These are phyloP conservation scores for Ceratocystis cacaofunesta DNA, from an alignment of 2,329 filamentous ascomycete species.

Conservation along the genomic window DNA sequence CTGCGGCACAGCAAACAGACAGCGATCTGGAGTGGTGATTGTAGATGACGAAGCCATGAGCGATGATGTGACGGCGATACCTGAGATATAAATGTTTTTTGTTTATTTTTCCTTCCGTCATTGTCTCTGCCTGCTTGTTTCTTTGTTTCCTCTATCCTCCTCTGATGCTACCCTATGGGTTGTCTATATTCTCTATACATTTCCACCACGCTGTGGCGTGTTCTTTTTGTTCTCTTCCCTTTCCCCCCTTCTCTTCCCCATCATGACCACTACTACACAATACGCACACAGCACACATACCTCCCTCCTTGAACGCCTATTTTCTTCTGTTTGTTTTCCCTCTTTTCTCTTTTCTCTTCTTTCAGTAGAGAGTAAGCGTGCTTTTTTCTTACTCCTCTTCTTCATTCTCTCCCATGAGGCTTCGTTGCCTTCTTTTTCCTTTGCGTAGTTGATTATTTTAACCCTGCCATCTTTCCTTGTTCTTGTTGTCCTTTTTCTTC, in stretches of 20 bases:
- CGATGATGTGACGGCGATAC: constrained; percentile 4
- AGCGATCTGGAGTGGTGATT: neutral
- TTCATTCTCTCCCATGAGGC: neutral
- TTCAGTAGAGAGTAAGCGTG: neutral
- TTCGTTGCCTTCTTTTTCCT: neutral
- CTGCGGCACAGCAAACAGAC: neutral
- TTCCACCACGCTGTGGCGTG: neutral
- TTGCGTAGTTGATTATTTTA: neutral
- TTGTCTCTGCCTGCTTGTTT: neutral
- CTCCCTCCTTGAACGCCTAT: neutral
- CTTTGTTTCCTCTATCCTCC: neutral
- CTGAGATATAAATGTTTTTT: constrained; percentile 5
- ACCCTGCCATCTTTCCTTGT: neutral
- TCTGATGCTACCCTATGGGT: neutral
- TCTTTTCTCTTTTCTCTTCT: constrained; percentile 1
- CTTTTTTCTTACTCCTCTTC: no score
- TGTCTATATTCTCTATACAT: neutral
- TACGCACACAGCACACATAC: no score
- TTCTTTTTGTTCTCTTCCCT: neutral
- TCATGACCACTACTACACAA: no score
- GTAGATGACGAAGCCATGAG: constrained; percentile 12
- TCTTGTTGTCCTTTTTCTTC: neutral
- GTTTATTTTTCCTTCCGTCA: neutral
- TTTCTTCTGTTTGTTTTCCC: neutral
- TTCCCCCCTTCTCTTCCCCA: neutral